Evolutionary conservation across 1,139 yeast species (phyloP).

Genomic region (Kodamaea ohmeri): DNA sequence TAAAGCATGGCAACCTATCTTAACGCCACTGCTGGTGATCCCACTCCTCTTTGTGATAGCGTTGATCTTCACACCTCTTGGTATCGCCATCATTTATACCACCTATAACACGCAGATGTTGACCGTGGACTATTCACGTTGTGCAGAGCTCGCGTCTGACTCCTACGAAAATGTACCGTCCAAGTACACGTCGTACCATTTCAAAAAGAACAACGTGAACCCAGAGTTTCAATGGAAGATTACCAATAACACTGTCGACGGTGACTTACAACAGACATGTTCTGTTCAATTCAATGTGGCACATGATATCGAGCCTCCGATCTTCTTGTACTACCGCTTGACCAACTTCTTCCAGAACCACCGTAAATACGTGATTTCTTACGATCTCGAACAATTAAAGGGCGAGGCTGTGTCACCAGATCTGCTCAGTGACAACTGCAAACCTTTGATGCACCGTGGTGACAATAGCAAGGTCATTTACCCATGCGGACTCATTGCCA

Average conservation of each 20-base stretch:
- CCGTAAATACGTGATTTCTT: conserved; percentile 71
- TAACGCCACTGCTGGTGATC: conserved; percentile 72
- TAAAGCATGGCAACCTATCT: conserved; percentile 81
- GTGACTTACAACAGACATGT: conserved; percentile 46
- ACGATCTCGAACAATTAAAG: conserved; percentile 60
- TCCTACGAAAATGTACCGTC: conserved; percentile 47
- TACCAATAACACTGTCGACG: conserved; percentile 31
- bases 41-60: conserved; percentile 63
- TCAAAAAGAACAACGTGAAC: conserved; percentile 40
- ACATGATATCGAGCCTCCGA: conserved; percentile 53
- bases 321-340: conserved; percentile 65
- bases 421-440: conserved; percentile 53
- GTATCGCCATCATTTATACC: conserved; percentile 62
- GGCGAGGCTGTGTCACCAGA: conserved; percentile 56
- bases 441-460: conserved; percentile 50
- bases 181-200: conserved; percentile 53
- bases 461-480: conserved; percentile 39
- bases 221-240: conserved; percentile 57
- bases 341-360: conserved; percentile 79
- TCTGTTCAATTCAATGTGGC: conserved; percentile 59
- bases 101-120: conserved; percentile 60
- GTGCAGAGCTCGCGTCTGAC: conserved; percentile 41
- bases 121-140: conserved; percentile 57
- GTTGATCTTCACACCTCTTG: conserved; percentile 71
- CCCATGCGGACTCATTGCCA: conserved; percentile 81